A percentile compares a stretch with the other conserved stretches of the same genome.
Evolutionary conservation across 139 green algal genomes (phyloP).

Genomic region (Coelastrella sp.): DNA sequence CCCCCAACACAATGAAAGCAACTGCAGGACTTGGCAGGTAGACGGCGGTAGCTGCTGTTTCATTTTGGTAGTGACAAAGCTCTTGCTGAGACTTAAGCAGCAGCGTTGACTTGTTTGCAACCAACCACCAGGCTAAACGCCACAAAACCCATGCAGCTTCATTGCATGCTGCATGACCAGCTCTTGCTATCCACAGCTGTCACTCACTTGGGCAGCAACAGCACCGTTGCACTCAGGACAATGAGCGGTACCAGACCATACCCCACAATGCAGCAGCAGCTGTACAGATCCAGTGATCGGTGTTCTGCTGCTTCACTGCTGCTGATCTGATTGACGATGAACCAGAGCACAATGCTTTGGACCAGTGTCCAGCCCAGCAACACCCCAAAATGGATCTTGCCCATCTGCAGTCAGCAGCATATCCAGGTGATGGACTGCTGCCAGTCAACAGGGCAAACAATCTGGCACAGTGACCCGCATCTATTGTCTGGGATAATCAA

Average conservation of each 20-base stretch:
- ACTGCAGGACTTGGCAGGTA: no score
- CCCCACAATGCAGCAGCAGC: constrained; percentile 87
- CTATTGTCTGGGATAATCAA: no score
- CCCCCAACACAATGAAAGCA: no score
- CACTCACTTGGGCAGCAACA: constrained; percentile 83
- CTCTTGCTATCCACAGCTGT: background rate
- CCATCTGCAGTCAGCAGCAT: constrained; percentile 66
- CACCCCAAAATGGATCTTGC: constrained; percentile 95
- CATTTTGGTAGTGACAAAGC: no score
- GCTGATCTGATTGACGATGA: constrained; percentile 69
- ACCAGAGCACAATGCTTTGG: constrained; percentile 83
- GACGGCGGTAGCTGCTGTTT: no score
- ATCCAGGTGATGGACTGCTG: background rate
- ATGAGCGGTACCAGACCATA: constrained; percentile 92
- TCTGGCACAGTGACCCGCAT: no score
- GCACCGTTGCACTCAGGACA: constrained; percentile 66
- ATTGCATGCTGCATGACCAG: background rate
- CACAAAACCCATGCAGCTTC: no score
- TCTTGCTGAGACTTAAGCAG: no score
- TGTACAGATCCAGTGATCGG: constrained; percentile 86
- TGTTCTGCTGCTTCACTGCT: constrained; percentile 50
- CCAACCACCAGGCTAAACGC: no score
- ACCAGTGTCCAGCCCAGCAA: constrained; percentile 94
- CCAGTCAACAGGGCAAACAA: no score
- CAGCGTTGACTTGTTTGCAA: no score